A percentile compares a stretch with the other conserved stretches of the same genome.
phyloP scores from a whole-genome alignment of 1,139 yeast species.

The Zygoascus hellenicus region DNA sequence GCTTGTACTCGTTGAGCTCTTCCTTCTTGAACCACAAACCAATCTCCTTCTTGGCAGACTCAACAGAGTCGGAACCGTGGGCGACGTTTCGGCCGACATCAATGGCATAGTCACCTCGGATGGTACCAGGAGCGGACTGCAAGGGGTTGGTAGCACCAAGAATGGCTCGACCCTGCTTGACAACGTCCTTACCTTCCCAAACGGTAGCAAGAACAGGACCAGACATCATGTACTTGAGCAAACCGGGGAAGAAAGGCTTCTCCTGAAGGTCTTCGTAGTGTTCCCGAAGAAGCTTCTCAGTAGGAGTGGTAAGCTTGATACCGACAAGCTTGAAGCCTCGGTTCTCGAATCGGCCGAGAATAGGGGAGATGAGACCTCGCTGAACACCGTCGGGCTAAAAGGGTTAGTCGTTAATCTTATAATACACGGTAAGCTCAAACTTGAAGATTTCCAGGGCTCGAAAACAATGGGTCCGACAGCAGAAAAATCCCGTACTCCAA shows the following conservation, averaged over 20 bases:
- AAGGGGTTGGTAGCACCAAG: slow-evolving; percentile 99
- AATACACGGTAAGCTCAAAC: too few species aligned
- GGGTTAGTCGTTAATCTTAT: neutral
- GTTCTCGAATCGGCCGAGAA: slow-evolving; percentile 91
- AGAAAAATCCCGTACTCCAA: too few species aligned
- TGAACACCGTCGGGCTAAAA: slow-evolving; percentile 97
- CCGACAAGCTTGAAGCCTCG: slow-evolving; percentile 97
- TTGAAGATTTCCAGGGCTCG: too few species aligned
- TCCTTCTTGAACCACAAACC: slow-evolving; percentile 97
- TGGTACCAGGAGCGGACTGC: slow-evolving; percentile 97
- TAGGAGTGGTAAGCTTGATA: slow-evolving; percentile 84
- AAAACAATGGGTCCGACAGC: too few species aligned
- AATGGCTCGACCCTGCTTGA: slow-evolving; percentile 95
- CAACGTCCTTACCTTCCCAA: slow-evolving; percentile 99
- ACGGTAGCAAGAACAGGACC: slow-evolving; percentile 99
- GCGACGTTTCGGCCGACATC: slow-evolving; percentile 99
- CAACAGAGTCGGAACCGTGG: slow-evolving; percentile 99
- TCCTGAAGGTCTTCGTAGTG: slow-evolving; percentile 94
- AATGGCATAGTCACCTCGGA: slow-evolving; percentile 82
- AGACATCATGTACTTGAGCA: slow-evolving; percentile 92
- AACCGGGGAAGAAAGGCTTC: slow-evolving; percentile 95
- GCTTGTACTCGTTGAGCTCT: slow-evolving; percentile 90
- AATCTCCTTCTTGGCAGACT: slow-evolving; percentile 94
- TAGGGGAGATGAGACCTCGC: slow-evolving; percentile 90
- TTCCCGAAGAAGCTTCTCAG: slow-evolving; percentile 80